Evolutionary conservation across 768 basidiomycete species (phyloP).

Genomic region (Tulasnella calospora): DNA sequence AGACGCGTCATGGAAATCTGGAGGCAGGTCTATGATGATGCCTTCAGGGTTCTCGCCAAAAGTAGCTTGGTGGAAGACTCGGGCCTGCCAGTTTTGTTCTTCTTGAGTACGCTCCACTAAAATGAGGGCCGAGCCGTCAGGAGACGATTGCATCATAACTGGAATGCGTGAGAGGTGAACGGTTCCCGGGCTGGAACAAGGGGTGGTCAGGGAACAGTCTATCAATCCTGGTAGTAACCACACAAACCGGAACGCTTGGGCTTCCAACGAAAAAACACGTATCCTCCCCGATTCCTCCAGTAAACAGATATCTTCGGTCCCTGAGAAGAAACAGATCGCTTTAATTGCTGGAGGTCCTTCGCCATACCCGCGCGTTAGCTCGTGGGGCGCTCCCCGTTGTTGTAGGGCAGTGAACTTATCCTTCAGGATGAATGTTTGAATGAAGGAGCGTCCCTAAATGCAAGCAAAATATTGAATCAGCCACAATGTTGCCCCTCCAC

Average conservation of each 20-base stretch:
- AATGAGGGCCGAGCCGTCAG: conserved; percentile 53
- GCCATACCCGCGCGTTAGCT: conserved; percentile 45
- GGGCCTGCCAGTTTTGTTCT: conserved; percentile 29
- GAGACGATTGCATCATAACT: conserved; percentile 43
- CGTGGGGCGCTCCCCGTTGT: conserved; percentile 40
- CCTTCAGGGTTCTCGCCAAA: conserved; percentile 48
- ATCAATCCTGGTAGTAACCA: background rate
- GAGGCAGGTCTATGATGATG: conserved; percentile 35
- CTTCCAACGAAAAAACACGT: conserved; percentile 52
- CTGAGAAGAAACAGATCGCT: conserved; percentile 45
- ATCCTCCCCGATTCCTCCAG: conserved; percentile 45
- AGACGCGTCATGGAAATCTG: conserved; percentile 28
- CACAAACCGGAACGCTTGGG: conserved; percentile 50
- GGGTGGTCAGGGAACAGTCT: too few species aligned
- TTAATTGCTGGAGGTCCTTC: conserved; percentile 32
- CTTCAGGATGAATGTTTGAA: conserved; percentile 41
- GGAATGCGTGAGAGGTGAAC: conserved; percentile 41
- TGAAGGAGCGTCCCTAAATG: background rate
- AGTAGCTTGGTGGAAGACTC: conserved; percentile 52
- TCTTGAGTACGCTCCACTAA: conserved; percentile 31
- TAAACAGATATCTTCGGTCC: conserved; percentile 50
- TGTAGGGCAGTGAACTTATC: conserved; percentile 41
- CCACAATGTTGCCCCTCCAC: too few species aligned
- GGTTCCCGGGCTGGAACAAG: conserved; percentile 42
- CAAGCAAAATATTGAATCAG: background rate